Evolutionary conservation across 2,329 filamentous ascomycete species (phyloP), one percentile per base, ranked within the genome.

Genomic region (Sporothrix brasiliensis): DNA sequence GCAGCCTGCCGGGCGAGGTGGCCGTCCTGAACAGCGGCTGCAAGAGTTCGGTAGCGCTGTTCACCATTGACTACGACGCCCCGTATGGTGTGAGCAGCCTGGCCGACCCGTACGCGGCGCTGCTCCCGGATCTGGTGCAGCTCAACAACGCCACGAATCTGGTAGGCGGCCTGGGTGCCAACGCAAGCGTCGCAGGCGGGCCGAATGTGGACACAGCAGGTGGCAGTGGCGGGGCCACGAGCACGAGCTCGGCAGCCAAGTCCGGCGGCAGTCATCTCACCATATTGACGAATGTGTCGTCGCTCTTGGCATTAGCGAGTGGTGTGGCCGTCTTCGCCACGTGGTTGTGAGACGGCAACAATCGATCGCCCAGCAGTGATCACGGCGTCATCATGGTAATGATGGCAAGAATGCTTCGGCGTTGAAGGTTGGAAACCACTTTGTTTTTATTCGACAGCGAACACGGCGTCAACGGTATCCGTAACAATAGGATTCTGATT

Each of bases 21-120:
- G 54, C 47, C 2, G 72, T 72, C 2, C 41, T 74, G 6, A 69
- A 30, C 54, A 53, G 70, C 9, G 71, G 66, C 44, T 75, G 75
- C 72, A 60, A 67, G 61, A 75, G 73, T 30, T 66, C 73, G 0
- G 74, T 75, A 2, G 72, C 73, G 13, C 67, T 75, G 11, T 76
- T 75, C 47, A 73, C 73, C 1, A 67, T 74, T 30, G 71, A 75
- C 61, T 74, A 73, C 52, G 72, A 74, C 54, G 70, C 73, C 14
- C 61, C 72, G 7, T 70, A 53, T 24, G 3, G 24, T 0, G 27
- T 19, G 21, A 19, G 30, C 54, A 58, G 30, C 41, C 13, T 63
- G 16, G 60, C 24, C 34, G 69, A 66, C 14, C 70, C 72, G 0
- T 70, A 70, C 19, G 13, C 47, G 39, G 52, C 39, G 5, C 61